These are phyloP conservation scores for Stenogyne calaminthoides DNA, from an alignment of 305 asterid species.

Conservation along the genomic window DNA sequence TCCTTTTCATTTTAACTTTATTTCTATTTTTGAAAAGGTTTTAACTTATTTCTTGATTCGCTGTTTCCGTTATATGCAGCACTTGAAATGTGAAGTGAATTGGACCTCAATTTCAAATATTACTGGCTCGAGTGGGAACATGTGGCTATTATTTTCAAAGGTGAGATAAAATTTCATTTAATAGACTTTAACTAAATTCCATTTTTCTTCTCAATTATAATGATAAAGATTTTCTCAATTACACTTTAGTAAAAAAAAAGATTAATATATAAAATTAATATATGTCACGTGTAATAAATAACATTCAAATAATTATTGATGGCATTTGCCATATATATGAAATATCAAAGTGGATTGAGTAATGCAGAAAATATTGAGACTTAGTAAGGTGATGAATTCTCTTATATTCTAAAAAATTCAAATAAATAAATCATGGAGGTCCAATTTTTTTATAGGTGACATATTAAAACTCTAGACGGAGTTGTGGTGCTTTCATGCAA, in stretches of 20 bases:
- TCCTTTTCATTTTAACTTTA: slow-evolving; percentile 4
- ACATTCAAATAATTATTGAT: too few species aligned
- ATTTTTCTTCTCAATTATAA: neutral
- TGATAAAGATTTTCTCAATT: too few species aligned
- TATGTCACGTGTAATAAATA: too few species aligned
- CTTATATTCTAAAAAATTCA: too few species aligned
- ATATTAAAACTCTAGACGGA: neutral
- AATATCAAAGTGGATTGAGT: too few species aligned
- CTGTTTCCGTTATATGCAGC: neutral
- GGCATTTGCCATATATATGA: too few species aligned
- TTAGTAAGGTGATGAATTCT: too few species aligned
- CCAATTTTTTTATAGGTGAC: too few species aligned
- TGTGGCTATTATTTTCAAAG: neutral
- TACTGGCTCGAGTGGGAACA: neutral
- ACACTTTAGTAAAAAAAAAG: too few species aligned
- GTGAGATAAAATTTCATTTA: neutral
- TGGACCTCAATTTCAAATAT: neutral
- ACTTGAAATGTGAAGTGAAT: neutral
- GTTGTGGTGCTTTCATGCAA: neutral
- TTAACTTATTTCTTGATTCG: neutral
- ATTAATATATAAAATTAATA: too few species aligned
- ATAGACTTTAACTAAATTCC: neutral
- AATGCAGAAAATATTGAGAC: too few species aligned
- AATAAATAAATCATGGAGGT: too few species aligned
- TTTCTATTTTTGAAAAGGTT: neutral